Evolutionary conservation across 495 filamentous ascomycete species (phyloP).

Genomic region (Friedmanniomyces simplex): DNA sequence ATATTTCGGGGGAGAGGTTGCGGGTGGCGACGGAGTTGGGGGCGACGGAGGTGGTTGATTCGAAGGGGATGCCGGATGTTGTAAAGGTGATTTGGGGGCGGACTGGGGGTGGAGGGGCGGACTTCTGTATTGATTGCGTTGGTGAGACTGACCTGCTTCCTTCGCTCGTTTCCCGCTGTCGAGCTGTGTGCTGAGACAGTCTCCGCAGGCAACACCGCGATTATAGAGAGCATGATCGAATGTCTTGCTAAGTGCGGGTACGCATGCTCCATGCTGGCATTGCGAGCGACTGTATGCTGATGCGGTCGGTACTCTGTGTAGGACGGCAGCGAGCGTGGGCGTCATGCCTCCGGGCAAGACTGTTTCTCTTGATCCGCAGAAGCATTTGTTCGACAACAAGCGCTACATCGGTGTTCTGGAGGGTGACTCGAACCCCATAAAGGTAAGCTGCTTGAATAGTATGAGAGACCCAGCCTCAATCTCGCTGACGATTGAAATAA

Average conservation of each 20-base stretch:
- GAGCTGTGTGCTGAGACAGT: no score
- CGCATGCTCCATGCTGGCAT: neutral
- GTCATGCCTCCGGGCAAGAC: slow-evolving; percentile 10
- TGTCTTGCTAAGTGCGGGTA: slow-evolving; percentile 3
- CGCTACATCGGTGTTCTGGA: slow-evolving; percentile 3
- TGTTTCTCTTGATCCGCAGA: slow-evolving; percentile 5
- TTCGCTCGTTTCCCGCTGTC: no score
- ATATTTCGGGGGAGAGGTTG: slow-evolving; percentile 13
- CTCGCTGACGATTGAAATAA: no score
- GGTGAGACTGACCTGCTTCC: no score
- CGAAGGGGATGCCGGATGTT: slow-evolving; percentile 1
- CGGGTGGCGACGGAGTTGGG: slow-evolving; percentile 21
- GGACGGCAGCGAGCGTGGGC: slow-evolving; percentile 2
- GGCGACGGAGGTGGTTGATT: slow-evolving; percentile 20
- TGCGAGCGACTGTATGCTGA: neutral
- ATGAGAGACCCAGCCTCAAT: neutral
- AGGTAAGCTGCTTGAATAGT: neutral
- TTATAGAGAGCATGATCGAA: slow-evolving; percentile 8
- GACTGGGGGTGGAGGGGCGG: slow-evolving; percentile 5
- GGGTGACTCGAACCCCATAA: slow-evolving; percentile 4
- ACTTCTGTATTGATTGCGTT: slow-evolving; percentile 6
- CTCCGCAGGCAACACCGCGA: neutral
- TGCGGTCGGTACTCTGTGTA: neutral
- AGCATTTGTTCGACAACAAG: slow-evolving; percentile 1
- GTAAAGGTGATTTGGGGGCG: slow-evolving; percentile 5